These are phyloP conservation scores for Lactifluus rugatus DNA, from an alignment of 768 basidiomycete species.

Conservation along the genomic window DNA sequence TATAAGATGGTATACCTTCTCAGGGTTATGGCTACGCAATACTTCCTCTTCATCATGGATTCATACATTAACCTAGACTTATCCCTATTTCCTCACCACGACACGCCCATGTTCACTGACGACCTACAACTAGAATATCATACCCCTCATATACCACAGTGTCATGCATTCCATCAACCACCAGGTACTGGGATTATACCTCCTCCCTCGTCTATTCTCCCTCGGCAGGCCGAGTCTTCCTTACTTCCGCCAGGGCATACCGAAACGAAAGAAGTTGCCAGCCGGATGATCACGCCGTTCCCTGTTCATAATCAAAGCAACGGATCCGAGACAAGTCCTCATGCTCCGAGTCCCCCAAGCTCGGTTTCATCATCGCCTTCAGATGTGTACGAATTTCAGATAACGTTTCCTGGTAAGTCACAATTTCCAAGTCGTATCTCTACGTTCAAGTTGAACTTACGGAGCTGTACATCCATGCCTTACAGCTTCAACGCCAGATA, in stretches of 20 bases:
- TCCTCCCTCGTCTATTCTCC: not conserved
- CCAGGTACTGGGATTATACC: not conserved
- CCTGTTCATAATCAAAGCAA: not conserved
- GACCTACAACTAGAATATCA: not conserved
- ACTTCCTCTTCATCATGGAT: not conserved
- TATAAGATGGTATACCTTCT: conserved; percentile 1
- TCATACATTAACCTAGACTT: not conserved
- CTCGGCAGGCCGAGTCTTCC: not conserved
- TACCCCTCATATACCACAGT: not conserved
- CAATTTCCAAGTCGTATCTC: not conserved
- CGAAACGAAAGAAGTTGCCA: not conserved
- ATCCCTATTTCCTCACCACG: not conserved
- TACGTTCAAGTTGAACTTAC: not conserved
- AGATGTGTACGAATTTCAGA: not conserved
- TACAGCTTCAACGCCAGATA: not conserved
- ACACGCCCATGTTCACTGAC: not conserved
- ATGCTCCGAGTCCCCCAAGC: not conserved
- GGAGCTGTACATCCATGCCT: not conserved
- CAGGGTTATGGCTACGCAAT: not conserved
- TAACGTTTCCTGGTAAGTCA: not conserved
- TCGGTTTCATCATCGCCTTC: conserved; percentile 2
- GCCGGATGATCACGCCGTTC: not conserved
- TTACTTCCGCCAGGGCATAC: not conserved
- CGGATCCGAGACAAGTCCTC: not conserved
- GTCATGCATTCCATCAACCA: not conserved